Evolutionary conservation across 2,329 filamentous ascomycete species (phyloP).

Genomic region (Diaporthe ampelina): DNA sequence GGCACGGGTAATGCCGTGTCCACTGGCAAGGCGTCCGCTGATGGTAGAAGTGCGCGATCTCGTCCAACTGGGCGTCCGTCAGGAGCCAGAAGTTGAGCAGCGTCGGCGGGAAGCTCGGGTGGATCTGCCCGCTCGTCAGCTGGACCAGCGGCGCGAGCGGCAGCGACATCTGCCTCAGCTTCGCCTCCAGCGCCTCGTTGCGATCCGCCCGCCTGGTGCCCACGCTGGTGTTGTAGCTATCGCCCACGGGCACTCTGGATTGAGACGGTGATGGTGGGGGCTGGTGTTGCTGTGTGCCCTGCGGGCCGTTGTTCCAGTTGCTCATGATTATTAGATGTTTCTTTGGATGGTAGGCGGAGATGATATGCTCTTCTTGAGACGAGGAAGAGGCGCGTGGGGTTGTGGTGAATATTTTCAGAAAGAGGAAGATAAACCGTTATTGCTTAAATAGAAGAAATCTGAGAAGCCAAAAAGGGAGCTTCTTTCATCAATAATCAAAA

Average conservation of each 20-base stretch:
- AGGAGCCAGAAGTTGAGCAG: constrained; percentile 82
- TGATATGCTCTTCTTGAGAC: not conserved
- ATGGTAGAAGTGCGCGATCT: constrained; percentile 80
- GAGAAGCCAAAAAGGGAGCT: constrained; percentile 26
- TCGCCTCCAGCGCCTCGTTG: constrained; percentile 68
- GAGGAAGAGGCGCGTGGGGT: not conserved
- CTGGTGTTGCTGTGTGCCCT: constrained; percentile 31
- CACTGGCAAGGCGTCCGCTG: constrained; percentile 72
- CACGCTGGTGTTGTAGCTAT: constrained; percentile 46
- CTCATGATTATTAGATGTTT: constrained; percentile 2
- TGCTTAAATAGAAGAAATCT: constrained; percentile 25
- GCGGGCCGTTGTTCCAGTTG: constrained; percentile 14
- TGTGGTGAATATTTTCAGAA: not conserved
- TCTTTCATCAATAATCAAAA: constrained; percentile 33
- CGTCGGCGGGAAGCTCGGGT: constrained; percentile 75
- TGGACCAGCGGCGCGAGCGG: constrained; percentile 77
- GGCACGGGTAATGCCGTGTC: constrained; percentile 74
- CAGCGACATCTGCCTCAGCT: constrained; percentile 76
- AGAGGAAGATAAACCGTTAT: not conserved
- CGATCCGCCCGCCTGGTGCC: constrained; percentile 55
- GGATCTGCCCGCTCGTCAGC: constrained; percentile 71
- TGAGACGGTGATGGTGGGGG: constrained; percentile 39
- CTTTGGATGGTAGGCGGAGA: constrained; percentile 4
- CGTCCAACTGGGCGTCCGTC: constrained; percentile 78
- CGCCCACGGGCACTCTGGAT: constrained; percentile 30